Base-by-base conservation (phyloP, 768 basidiomycete genomes). In the Mycena galericulata region DNA sequence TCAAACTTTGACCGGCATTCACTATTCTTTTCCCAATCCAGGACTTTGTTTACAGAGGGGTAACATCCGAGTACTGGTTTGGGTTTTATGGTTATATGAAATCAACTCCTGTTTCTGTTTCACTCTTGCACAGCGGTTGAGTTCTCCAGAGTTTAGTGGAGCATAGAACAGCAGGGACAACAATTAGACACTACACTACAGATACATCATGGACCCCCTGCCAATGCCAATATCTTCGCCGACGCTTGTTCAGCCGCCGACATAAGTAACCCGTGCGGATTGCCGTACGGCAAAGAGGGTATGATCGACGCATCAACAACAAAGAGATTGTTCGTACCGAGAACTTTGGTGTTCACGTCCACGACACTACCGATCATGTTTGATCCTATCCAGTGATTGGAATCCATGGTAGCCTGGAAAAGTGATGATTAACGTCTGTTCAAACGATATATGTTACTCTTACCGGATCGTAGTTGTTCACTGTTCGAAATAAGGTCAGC, bases 381-480 rank as follows among this genome's bases (percentile, higher is more conserved):
- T 4, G 82, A 77, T 7, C 80, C 82, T 22, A 81, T 77, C 83
- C 83, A 84, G 72, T 84, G 83, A 73, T 84, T 84, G 18, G 80
- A 81, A 70, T 81, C 69, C 80, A 82, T 78, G 12, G 60, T 67
- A 2, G 68, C 26, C 67, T 68, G 56, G 11, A 12, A 32, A 10
- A n/a, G 6, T 5, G 29, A 24, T 51, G 27, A 57, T 34, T 22
- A 34, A 47, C 1, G 14, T 32, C 43, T 4, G 34, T 36, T 5
- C 29, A 27, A 17, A 38, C 7, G n/a, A 49, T 55, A 12, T 41
- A 1, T 20, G 24, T 9, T 4, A 26, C 22, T 58, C 67, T 50
- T 9, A 68, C 67, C 26, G 71, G 64, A 55, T 66, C 68, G 45
- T 72, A 72, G 3, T 22, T 34, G 49, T 65, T 55, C 12, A 72